These are phyloP conservation scores for Amanita molliuscula DNA, from an alignment of 768 basidiomycete genomes.

Conservation along the genomic window DNA sequence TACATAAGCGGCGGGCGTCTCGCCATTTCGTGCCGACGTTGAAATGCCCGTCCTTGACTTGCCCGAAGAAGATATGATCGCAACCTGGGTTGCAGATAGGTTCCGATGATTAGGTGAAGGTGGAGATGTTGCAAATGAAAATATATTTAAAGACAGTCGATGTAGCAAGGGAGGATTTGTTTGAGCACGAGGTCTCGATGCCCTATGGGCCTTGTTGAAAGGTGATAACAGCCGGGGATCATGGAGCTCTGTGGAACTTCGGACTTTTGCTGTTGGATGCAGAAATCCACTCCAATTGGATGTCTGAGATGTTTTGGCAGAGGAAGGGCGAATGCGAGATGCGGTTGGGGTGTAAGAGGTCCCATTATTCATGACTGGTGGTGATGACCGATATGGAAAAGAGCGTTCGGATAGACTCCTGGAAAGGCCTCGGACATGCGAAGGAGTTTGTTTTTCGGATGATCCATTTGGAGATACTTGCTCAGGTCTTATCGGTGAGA, in stretches of 20 bases:
- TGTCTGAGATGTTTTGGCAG: background rate
- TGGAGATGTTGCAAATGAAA: slow-evolving; percentile 33
- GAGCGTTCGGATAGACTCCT: slow-evolving; percentile 5
- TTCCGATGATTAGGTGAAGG: slow-evolving; percentile 12
- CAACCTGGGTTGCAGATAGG: slow-evolving; percentile 23
- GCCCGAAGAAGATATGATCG: slow-evolving; percentile 33
- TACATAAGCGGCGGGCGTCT: slow-evolving; percentile 66
- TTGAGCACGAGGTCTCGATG: slow-evolving; percentile 27
- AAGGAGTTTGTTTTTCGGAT: slow-evolving; percentile 11
- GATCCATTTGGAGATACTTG: slow-evolving; percentile 8
- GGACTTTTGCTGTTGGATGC: background rate
- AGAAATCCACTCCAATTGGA: background rate
- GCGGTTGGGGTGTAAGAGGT: background rate
- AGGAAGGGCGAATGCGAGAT: background rate
- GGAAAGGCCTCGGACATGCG: slow-evolving; percentile 7
- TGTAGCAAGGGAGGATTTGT: slow-evolving; percentile 66
- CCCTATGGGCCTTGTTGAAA: background rate
- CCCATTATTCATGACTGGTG: background rate
- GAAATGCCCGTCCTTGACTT: slow-evolving; percentile 32
- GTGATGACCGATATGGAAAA: slow-evolving; percentile 1
- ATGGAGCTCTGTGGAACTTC: background rate
- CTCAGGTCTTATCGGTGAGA: slow-evolving; percentile 7
- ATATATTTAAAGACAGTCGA: slow-evolving; percentile 58
- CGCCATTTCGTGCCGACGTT: slow-evolving; percentile 42
- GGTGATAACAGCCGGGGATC: background rate